Evolutionary conservation across 495 filamentous ascomycete species (phyloP), one percentile per base, ranked within the genome.

Genomic region (Cairneyella variabilis): DNA sequence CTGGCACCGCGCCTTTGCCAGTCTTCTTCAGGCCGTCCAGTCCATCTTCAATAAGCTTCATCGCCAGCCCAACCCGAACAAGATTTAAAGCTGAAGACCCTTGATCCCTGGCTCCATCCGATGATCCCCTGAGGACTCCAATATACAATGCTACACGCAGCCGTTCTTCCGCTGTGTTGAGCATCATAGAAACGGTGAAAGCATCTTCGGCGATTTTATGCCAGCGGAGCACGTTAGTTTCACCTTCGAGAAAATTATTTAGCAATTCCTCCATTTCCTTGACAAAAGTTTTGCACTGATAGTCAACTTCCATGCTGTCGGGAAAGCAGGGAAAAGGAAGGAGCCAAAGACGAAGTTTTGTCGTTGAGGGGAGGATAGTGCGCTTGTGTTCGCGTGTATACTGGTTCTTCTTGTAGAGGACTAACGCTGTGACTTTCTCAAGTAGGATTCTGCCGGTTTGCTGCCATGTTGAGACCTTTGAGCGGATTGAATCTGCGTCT

Each of bases 311-410:
- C 22, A 11, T 16, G 34, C 20, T 18, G 14, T 27, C 18, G 9
- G 44, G 37, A 11, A 36, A 53, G 21, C 47, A 40, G n/a, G 66
- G 63, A 48, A 66, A 66, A 16, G 59, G 52, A 6, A 67, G 57
- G 21, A 65, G 49, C 65, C 58, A 67, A 28, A 67, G 50, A 8
- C 50, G 53, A 17, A 60, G 51, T 10, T 51, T 14, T 17, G 59
- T 62, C n/a, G 57, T 67, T 11, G 61, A 54, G 14, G 64, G 66
- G 8, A 69, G 44, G 1, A 64, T 23, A 3, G 22, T 21, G 10
- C 42, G 53, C 7, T 58, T 39, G 26, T 55, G 51, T 11, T 60
- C 20, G 1, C 45, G 25, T 37, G 55, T 37, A 1, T 61, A 57
- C 14, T 53, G 22, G 22, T 39, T 59, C 44, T 58, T 58, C 21